Evolutionary conservation across 257 asterid species (phyloP).

Genomic region (Penstemon newberryi): DNA sequence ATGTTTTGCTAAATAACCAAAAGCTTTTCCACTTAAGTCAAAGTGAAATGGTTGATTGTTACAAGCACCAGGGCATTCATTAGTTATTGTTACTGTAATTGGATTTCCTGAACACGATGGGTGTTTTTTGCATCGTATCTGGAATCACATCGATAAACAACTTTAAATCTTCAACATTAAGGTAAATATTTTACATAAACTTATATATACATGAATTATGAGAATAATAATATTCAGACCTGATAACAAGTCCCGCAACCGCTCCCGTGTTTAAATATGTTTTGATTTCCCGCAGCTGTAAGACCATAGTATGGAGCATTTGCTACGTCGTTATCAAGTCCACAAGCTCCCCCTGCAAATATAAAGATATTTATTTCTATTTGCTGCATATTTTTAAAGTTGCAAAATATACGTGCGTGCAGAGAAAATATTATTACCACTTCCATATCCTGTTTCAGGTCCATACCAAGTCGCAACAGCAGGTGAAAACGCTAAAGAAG

Average conservation of each 20-base stretch:
- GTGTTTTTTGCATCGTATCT: constrained; percentile 29
- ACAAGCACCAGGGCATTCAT: constrained; percentile 34
- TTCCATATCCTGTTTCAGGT: constrained; percentile 22
- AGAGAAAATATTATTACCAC: constrained; percentile 7
- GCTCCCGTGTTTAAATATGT: not conserved
- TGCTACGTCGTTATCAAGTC: not conserved
- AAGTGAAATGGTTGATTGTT: constrained; percentile 29
- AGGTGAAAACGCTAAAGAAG: not conserved
- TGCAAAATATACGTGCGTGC: too few relatives aligned
- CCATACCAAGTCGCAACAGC: constrained; percentile 38
- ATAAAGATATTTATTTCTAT: too few relatives aligned
- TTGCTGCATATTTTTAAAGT: too few relatives aligned
- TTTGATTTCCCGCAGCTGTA: not conserved
- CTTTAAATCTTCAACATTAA: not conserved
- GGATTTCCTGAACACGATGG: constrained; percentile 24
- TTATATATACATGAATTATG: not conserved
- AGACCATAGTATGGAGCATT: not conserved
- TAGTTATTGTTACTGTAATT: constrained; percentile 24
- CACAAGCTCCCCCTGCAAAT: constrained; percentile 13
- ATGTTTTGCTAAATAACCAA: constrained; percentile 24
- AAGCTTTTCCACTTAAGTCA: constrained; percentile 34
- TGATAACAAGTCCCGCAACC: constrained; percentile 6
- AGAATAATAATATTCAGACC: not conserved
- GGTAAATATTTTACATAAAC: too few relatives aligned
- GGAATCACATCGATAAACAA: not conserved